Base-by-base conservation (phyloP, 768 basidiomycete species). In the Macrolepiota fuliginosa region DNA sequence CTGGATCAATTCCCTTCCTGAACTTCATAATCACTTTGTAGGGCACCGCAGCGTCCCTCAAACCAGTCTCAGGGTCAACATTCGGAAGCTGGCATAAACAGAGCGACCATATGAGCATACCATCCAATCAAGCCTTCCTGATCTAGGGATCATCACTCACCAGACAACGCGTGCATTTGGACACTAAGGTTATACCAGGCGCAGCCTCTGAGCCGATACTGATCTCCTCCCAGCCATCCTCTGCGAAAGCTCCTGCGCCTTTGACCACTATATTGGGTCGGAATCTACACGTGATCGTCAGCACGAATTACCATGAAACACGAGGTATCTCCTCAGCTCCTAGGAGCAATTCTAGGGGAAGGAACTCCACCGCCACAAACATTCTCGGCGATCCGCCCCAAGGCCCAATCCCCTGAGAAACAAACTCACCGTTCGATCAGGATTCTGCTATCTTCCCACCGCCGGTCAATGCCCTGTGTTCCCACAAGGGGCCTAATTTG, bases 11-110 rank as follows among this genome's bases (percentile, higher is more conserved):
- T 17, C 86, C 85, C 32, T 71, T 82, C 39, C 90, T 83, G 71
- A 89, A 87, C 75, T 88, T 90, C 83, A 86, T 86, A 10, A 91
- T 68, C 6, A 86, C 82, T 72, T 92, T 91, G 73, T 77, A 90
- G 4, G 91, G 91, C 3, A 92, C 90, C 0, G 89, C 88, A 15
- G 78, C 79, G 67, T 93, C 90, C 19, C 85, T 81, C 19, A 80
- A 71, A 32, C 90, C 91, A 3, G 85, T 87, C 45, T 77, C 74
- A 0, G 88, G 81, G 66, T 84, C 83, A 15, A 92, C 82, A 65
- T 92, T 92, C 15, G 91, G 91, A 51, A 92, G 71, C 90, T 92
- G 62, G 15, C 19, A 47, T 45, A 37, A 61, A 60, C 62, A 58
- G 49, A 36, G 13, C 15, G 46, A 13, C 42, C 35, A 46, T 56